Evolutionary conservation across 2,329 filamentous ascomycete genomes (phyloP).

Genomic region (Bimuria novae-zelandiae): DNA sequence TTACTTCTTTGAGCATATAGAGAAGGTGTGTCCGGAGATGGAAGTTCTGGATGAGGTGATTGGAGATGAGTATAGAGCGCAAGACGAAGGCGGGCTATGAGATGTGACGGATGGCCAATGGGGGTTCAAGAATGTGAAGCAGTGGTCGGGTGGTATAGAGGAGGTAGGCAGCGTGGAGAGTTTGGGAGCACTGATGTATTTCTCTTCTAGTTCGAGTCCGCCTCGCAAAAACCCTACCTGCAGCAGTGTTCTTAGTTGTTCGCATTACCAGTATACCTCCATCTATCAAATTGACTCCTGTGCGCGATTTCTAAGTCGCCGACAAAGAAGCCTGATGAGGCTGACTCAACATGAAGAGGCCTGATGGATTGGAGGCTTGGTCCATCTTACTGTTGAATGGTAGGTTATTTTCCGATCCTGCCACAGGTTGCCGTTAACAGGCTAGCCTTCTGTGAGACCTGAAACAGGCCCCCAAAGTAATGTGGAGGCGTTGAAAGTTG

Average conservation of each 20-base stretch:
- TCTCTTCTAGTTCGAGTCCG: neutral
- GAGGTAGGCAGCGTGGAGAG: no score
- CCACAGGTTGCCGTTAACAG: neutral
- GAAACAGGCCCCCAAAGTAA: slow-evolving; percentile 3
- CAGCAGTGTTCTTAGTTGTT: no score
- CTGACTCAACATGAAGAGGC: neutral
- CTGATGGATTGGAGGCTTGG: neutral
- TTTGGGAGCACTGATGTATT: neutral
- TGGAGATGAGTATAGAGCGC: no score
- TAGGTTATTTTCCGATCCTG: neutral
- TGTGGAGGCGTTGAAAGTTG: no score
- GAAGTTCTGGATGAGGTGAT: neutral
- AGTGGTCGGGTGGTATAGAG: no score
- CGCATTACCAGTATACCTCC: neutral
- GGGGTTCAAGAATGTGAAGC: no score
- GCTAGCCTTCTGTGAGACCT: neutral
- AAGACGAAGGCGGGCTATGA: no score
- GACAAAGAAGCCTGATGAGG: slow-evolving; percentile 1
- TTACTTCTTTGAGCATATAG: neutral
- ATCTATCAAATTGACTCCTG: neutral
- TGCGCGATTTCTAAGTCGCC: neutral
- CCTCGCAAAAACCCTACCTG: neutral
- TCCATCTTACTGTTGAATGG: neutral
- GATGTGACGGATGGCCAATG: no score
- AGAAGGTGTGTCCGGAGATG: neutral